A percentile compares a stretch with the other conserved stretches of the same genome.
phyloP scores from a whole-genome alignment of 2,329 filamentous ascomycete genomes.

The Pyrenophora graminea region DNA sequence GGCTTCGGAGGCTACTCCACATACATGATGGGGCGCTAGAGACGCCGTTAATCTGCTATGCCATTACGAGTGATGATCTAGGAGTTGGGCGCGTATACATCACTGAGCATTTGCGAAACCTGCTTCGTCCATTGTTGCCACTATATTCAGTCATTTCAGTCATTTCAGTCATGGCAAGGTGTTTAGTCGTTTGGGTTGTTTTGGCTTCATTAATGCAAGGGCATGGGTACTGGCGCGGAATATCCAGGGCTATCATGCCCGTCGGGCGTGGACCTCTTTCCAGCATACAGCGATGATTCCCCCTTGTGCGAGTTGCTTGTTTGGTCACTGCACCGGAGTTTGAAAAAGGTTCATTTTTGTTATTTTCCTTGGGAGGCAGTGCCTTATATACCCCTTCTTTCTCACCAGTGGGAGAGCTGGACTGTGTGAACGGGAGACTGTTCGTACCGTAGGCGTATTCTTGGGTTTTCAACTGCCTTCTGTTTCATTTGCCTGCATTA shows the following conservation, averaged over 20 bases:
- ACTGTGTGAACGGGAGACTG: conserved; percentile 15
- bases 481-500: not conserved
- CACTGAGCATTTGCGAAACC: conserved; percentile 36
- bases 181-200: conserved; percentile 42
- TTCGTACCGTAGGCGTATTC: conserved; percentile 13
- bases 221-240: conserved; percentile 49
- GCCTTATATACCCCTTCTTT: conserved; percentile 8
- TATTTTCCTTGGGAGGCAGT: conserved; percentile 4
- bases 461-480: conserved; percentile 9
- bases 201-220: conserved; percentile 42
- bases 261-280: conserved; percentile 46
- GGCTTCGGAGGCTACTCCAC: conserved; percentile 42
- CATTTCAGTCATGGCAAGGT: conserved; percentile 51
- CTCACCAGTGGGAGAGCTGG: conserved; percentile 24
- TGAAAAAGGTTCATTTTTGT: conserved; percentile 17
- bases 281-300: conserved; percentile 52
- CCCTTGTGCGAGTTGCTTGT: conserved; percentile 47
- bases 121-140: conserved; percentile 42
- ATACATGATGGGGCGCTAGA: conserved; percentile 48
- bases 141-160: conserved; percentile 50
- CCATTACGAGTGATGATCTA: conserved; percentile 42
- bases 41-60: conserved; percentile 23
- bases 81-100: conserved; percentile 41
- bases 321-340: conserved; percentile 36
- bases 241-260: conserved; percentile 38